Evolutionary conservation across 176 grass and related monocot genomes (phyloP).

Genomic region (Zoysia pacifica): DNA sequence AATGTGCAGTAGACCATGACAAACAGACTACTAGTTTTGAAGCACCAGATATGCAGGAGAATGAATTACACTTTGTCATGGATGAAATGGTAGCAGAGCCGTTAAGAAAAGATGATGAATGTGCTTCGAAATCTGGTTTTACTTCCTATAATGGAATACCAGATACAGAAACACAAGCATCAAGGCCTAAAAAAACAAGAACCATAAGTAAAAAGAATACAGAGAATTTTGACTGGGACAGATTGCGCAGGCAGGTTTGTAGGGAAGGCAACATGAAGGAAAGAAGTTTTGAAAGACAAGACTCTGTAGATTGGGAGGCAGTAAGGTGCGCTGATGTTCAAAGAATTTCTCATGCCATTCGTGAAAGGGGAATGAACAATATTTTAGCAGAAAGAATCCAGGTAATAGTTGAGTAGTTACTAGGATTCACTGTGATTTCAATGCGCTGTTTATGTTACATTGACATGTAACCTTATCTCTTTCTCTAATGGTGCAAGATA

Average conservation of each 20-base stretch:
- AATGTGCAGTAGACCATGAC: slow-evolving; percentile 26
- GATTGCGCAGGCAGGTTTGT: slow-evolving; percentile 46
- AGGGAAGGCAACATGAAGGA: slow-evolving; percentile 45
- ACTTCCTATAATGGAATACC: slow-evolving; percentile 35
- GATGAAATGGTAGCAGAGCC: slow-evolving; percentile 27
- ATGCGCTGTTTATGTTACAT: slow-evolving; percentile 17
- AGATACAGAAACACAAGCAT: slow-evolving; percentile 35
- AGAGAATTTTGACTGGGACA: slow-evolving; percentile 79
- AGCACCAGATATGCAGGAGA: slow-evolving; percentile 30
- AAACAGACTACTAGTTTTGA: slow-evolving; percentile 37
- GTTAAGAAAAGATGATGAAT: slow-evolving; percentile 30
- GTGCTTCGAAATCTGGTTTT: slow-evolving; percentile 40
- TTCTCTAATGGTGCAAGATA: not conserved
- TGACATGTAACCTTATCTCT: not conserved
- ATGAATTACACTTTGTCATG: slow-evolving; percentile 36
- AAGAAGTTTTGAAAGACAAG: slow-evolving; percentile 56
- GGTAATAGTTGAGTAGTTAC: slow-evolving; percentile 45
- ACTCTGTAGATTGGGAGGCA: slow-evolving; percentile 89
- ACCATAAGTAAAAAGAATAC: slow-evolving; percentile 43
- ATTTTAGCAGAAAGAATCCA: slow-evolving; percentile 79
- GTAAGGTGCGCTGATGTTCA: slow-evolving; percentile 65
- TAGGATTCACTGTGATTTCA: slow-evolving; percentile 21
- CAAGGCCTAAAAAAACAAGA: slow-evolving; percentile 52
- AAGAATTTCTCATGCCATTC: slow-evolving; percentile 72
- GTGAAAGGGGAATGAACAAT: slow-evolving; percentile 90